A percentile compares a stretch with the other conserved stretches of the same genome.
phyloP scores from a whole-genome alignment of 106 monocot genomes.

The Agapanthus africanus region DNA sequence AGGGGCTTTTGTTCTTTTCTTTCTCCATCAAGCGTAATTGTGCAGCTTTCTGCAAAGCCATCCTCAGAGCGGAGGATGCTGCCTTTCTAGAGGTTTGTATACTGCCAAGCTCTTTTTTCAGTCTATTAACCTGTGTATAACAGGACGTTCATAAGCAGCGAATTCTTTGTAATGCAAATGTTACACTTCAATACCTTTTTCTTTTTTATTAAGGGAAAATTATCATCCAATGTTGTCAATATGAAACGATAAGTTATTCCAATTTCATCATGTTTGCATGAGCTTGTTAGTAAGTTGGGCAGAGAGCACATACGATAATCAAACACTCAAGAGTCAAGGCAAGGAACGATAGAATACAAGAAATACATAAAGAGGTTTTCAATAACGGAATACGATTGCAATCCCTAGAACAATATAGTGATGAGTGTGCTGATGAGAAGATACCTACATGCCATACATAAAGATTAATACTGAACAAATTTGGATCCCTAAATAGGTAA shows the following conservation, averaged over 20 bases:
- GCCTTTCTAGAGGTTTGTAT: conserved; percentile 53
- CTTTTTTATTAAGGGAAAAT: background rate
- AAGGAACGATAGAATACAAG: too few species aligned
- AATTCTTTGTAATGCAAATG: conserved; percentile 3
- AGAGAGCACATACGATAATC: too few species aligned
- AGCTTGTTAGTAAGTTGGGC: background rate
- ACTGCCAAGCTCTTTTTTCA: conserved; percentile 66
- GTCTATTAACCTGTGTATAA: conserved; percentile 54
- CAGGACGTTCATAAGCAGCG: background rate
- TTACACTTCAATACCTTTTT: background rate
- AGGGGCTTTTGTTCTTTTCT: conserved; percentile 99
- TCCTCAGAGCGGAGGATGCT: conserved; percentile 58
- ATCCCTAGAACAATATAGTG: background rate
- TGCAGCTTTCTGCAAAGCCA: conserved; percentile 80
- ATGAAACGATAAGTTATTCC: background rate
- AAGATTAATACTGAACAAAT: background rate
- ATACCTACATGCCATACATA: background rate
- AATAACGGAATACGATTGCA: background rate
- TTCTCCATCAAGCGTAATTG: conserved; percentile 82
- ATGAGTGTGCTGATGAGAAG: background rate
- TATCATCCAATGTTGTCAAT: background rate
- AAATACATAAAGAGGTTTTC: background rate
- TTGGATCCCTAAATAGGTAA: background rate
- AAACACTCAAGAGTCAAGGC: background rate
- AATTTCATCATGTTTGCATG: background rate